Evolutionary conservation across 2,329 filamentous ascomycete genomes (phyloP).

Genomic region (Orbilia oligospora): DNA sequence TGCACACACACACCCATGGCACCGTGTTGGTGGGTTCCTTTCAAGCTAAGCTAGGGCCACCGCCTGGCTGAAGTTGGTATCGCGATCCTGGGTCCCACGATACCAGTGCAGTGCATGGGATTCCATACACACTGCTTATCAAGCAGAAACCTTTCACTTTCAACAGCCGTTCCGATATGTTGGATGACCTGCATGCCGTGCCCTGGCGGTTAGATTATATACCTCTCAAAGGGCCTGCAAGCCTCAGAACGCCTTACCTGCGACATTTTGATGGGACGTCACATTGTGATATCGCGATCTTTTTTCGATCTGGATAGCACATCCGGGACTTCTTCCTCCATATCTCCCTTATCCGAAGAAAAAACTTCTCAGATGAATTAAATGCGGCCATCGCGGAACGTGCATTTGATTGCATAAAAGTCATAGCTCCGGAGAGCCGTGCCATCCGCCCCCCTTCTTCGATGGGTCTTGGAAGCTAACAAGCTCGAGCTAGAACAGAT

Average conservation of each 20-base stretch:
- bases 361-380: constrained; percentile 34
- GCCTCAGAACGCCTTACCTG: background rate
- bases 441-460: background rate
- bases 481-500: constrained; percentile 51
- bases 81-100: constrained; percentile 19
- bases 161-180: constrained; percentile 17
- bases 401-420: constrained; percentile 32
- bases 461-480: constrained; percentile 30
- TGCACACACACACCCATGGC: background rate
- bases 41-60: constrained; percentile 28
- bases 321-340: constrained; percentile 13
- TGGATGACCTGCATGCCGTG: constrained; percentile 21
- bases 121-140: constrained; percentile 9
- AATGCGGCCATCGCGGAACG: constrained; percentile 51
- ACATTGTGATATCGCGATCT: constrained; percentile 41
- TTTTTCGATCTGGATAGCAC: constrained; percentile 27
- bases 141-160: background rate
- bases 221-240: constrained; percentile 17
- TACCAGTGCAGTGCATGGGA: constrained; percentile 9
- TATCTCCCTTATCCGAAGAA: constrained; percentile 26
- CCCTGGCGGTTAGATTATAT: constrained; percentile 36
- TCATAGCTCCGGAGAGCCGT: constrained; percentile 27
- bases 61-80: constrained; percentile 15
- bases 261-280: constrained; percentile 17
- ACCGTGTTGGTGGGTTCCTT: constrained; percentile 16